Evolutionary conservation across 495 filamentous ascomycete genomes (phyloP), one percentile per base, ranked within the genome.

Genomic region (Chaetomium fimeti): DNA sequence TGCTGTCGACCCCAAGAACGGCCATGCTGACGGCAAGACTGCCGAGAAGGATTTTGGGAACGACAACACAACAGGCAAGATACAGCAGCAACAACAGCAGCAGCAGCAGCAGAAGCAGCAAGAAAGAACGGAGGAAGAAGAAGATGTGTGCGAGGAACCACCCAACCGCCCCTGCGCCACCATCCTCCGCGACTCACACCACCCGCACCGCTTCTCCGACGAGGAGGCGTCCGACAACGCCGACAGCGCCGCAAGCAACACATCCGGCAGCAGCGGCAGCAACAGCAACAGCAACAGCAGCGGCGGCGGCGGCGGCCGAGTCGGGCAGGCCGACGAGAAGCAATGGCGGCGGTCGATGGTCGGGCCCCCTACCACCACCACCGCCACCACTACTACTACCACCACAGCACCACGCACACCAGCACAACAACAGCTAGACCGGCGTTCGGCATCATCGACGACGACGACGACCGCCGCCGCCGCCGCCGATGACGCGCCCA

Each of bases 291-390:
- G 43, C 43, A 47, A 12, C 12, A 60, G 58, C 55, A 62, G 45
- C 58, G 36, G 11, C 36, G n/a, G 13, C 55, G 8, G 40, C 43
- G 29, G 20, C 53, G 65, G 53, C 25, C 66, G 66, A 15, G 24
- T 56, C 16, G 80, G 78, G 9, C 80, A 83, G 63, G 60, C 69
- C 12, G 83, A 83, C 64, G 72, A 84, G 64, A 74, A 72, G 55
- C 66, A 73, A 29, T 83, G 79, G 81, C 77, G 73, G 52, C 66
- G 65, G 2, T 61, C 68, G 11, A 75, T 82, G 57, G 36, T 65
- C 18, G 62, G 18, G n/a, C n/a, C n/a, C 20, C 40, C 9, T 11
- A 18, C 42, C 29, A 16, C 1, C 55, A 15, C 62, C 66, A 16
- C 63, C 67, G 25, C 64, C 74, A 11, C 67, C 71, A 3, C 3